These are phyloP conservation scores for Pythium brachiatum DNA, from an alignment of 352 stramenopile species.

Conservation along the genomic window DNA sequence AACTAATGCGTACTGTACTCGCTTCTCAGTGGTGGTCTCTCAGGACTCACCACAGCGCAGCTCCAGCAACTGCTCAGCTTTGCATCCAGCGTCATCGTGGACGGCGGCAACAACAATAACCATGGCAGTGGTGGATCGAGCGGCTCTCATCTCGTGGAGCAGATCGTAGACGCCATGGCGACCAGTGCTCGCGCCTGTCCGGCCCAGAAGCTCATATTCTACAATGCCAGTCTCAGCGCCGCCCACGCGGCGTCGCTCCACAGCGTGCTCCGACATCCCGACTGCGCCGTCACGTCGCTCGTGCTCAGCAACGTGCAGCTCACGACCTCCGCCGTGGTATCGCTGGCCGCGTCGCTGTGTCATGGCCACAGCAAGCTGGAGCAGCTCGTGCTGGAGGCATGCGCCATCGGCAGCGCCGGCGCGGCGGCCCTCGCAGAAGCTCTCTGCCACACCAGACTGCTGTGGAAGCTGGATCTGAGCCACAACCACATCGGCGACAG, in stretches of 20 bases:
- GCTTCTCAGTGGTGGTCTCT: slow-evolving; percentile 29
- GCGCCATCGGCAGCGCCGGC: slow-evolving; percentile 46
- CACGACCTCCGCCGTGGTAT: slow-evolving; percentile 31
- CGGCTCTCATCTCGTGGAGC: slow-evolving; percentile 38
- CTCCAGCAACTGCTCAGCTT: slow-evolving; percentile 58
- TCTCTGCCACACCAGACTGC: slow-evolving; percentile 36
- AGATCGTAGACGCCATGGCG: slow-evolving; percentile 47
- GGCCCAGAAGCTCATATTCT: slow-evolving; percentile 67
- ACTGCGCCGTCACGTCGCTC: slow-evolving; percentile 41
- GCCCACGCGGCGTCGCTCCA: slow-evolving; percentile 34
- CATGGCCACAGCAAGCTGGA: slow-evolving; percentile 51
- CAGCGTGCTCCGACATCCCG: slow-evolving; percentile 34
- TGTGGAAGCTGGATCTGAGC: slow-evolving; percentile 78
- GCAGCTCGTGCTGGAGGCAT: slow-evolving; percentile 72
- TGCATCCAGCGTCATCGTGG: slow-evolving; percentile 57
- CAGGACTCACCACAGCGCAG: slow-evolving; percentile 36
- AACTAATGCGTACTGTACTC: background rate
- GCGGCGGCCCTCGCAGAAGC: slow-evolving; percentile 50
- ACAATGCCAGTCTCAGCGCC: slow-evolving; percentile 49
- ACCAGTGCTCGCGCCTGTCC: slow-evolving; percentile 27
- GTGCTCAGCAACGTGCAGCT: slow-evolving; percentile 61
- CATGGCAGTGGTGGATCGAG: background rate
- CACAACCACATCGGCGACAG: slow-evolving; percentile 61
- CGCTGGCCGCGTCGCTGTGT: slow-evolving; percentile 43
- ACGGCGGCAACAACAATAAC: slow-evolving; percentile 27